phyloP scores from a whole-genome alignment of 352 stramenopile genomes.

The Phytophthora constricta region DNA sequence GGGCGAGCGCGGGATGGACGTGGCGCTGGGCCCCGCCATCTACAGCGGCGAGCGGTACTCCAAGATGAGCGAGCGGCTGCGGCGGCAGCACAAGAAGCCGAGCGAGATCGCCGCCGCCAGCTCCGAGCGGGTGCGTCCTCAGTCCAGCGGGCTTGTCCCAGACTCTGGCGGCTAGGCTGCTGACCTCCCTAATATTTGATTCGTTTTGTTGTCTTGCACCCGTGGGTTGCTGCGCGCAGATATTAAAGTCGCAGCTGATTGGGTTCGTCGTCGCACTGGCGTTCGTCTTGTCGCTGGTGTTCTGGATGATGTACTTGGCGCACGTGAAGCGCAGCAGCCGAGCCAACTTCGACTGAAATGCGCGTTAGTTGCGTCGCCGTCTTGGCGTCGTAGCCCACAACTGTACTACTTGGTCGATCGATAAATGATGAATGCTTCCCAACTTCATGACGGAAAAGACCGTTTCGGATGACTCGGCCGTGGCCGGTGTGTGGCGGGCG shows the following conservation, averaged over 20 bases:
- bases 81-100: slow-evolving; percentile 67
- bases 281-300: slow-evolving; percentile 56
- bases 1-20: slow-evolving; percentile 45
- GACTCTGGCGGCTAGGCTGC: no score
- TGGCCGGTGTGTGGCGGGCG: no score
- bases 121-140: slow-evolving; percentile 44
- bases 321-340: slow-evolving; percentile 36
- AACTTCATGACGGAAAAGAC: neutral
- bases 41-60: slow-evolving; percentile 84
- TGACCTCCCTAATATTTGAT: neutral
- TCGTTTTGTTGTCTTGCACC: slow-evolving; percentile 4
- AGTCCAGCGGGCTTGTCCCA: neutral
- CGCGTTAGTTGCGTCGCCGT: neutral
- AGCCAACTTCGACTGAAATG: slow-evolving; percentile 30
- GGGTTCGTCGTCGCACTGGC: slow-evolving; percentile 65
- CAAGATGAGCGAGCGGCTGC: slow-evolving; percentile 85
- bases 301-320: slow-evolving; percentile 65
- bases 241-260: slow-evolving; percentile 66
- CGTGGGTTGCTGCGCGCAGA: slow-evolving; percentile 36
- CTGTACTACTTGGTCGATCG: no score
- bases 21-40: slow-evolving; percentile 76
- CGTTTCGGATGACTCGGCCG: no score
- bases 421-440: no score
- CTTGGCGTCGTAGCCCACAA: no score
- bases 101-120: slow-evolving; percentile 48